phyloP scores from a whole-genome alignment of 2,329 filamentous ascomycete species.

The Rosellinia necatrix region DNA sequence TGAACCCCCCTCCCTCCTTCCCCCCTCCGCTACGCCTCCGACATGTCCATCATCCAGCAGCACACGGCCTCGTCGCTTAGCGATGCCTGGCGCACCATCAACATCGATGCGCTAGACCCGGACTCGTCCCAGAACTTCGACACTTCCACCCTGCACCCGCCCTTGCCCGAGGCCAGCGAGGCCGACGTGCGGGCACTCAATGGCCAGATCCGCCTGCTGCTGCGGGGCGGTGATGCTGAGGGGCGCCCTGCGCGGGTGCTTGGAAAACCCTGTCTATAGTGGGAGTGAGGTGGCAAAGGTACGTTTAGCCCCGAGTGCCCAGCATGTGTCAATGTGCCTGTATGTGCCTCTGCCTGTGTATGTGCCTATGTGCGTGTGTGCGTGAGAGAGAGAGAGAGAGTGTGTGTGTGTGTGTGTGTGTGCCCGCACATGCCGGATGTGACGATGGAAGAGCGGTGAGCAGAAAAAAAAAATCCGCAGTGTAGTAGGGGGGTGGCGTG shows the following conservation, averaged over 20 bases:
- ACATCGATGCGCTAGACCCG: conserved; percentile 88
- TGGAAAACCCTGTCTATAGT: conserved; percentile 83
- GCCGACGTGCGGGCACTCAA: conserved; percentile 78
- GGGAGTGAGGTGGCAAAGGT: conserved; percentile 64
- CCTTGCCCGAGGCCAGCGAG: conserved; percentile 74
- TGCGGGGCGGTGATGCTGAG: conserved; percentile 84
- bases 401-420: too few relatives aligned
- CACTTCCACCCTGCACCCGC: conserved; percentile 78
- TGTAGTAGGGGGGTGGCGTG: conserved; percentile 3
- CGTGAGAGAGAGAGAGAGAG: too few relatives aligned
- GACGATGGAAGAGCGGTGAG: conserved; percentile 20
- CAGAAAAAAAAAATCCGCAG: not conserved
- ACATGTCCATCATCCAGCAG: conserved; percentile 72
- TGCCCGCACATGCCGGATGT: conserved; percentile 7
- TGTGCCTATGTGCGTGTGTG: too few relatives aligned
- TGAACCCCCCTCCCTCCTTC: not conserved
- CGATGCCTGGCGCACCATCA: conserved; percentile 83
- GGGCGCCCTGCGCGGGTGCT: conserved; percentile 80
- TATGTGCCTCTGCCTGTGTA: too few relatives aligned
- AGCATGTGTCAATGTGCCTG: too few relatives aligned
- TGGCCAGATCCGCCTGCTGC: conserved; percentile 82
- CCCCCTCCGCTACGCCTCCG: not conserved
- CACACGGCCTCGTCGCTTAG: conserved; percentile 63
- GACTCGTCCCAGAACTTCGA: conserved; percentile 94
- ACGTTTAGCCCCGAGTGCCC: conserved; percentile 31